These are phyloP conservation scores for Theobroma grandiflorum DNA, from an alignment of 441 rosid genomes.

Conservation along the genomic window DNA sequence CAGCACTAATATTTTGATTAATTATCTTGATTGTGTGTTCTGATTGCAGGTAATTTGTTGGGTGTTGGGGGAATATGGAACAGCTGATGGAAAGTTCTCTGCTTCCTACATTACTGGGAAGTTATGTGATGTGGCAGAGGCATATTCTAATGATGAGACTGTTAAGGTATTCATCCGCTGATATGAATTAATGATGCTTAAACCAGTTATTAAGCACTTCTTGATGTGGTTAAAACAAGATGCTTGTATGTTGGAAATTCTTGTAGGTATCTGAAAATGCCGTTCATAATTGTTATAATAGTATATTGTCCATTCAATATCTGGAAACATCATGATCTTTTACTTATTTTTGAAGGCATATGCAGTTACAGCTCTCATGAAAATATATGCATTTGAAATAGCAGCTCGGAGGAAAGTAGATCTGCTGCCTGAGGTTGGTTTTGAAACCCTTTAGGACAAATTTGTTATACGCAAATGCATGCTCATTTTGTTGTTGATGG, in stretches of 20 bases:
- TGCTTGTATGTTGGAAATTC: neutral
- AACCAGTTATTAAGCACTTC: neutral
- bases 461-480: conserved; percentile 5
- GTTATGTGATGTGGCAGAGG: conserved; percentile 91
- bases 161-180: conserved; percentile 70
- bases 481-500: conserved; percentile 18
- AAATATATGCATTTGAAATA: conserved; percentile 85
- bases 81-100: conserved; percentile 85
- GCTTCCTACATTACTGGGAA: conserved; percentile 88
- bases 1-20: conserved; percentile 15
- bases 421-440: conserved; percentile 86
- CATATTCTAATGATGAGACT: conserved; percentile 91
- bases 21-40: conserved; percentile 32
- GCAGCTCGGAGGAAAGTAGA: conserved; percentile 90
- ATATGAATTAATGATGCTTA: conserved; percentile 12
- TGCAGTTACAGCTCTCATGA: conserved; percentile 93
- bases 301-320: neutral
- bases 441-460: conserved; percentile 14
- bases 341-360: conserved; percentile 71
- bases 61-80: conserved; percentile 97
- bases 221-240: conserved; percentile 15
- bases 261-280: neutral
- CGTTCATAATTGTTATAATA: neutral
- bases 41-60: conserved; percentile 87
- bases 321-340: conserved; percentile 24